Evolutionary conservation across 169 alveolate genomes (phyloP).

Genomic region (Besnoitia besnoiti): DNA sequence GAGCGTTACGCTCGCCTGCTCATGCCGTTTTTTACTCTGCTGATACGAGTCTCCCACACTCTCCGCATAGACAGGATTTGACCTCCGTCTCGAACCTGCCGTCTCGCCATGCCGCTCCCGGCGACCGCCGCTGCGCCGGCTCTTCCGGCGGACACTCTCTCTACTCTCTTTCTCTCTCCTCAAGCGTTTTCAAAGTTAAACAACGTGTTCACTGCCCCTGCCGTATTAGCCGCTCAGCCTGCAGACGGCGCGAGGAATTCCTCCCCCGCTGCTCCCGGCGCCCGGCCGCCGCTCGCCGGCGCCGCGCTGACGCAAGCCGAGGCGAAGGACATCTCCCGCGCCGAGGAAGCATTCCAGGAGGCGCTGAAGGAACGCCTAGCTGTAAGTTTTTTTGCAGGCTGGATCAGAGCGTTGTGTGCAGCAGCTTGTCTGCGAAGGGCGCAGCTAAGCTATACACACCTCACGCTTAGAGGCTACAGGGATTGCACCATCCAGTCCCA

Average conservation of each 20-base stretch:
- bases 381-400: no score
- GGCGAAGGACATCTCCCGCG: not conserved
- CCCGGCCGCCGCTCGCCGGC: not conserved
- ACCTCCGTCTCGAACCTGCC: not conserved
- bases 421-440: no score
- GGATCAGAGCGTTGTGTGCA: no score
- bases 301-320: not conserved
- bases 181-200: not conserved
- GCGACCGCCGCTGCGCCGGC: slow-evolving; percentile 3
- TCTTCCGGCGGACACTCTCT: slow-evolving; percentile 3
- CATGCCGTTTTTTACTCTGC: not conserved
- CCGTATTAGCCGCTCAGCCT: not conserved
- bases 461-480: no score
- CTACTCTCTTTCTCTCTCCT: not conserved
- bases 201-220: not conserved
- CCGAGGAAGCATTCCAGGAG: not conserved
- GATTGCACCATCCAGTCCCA: no score
- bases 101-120: not conserved
- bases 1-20: no score
- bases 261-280: not conserved
- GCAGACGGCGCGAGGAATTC: not conserved
- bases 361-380: not conserved
- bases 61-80: no score
- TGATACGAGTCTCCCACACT: no score
- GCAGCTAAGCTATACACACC: no score